Conservation (phyloP, 345 rosid genomes). For the Camelina laxa region DNA sequence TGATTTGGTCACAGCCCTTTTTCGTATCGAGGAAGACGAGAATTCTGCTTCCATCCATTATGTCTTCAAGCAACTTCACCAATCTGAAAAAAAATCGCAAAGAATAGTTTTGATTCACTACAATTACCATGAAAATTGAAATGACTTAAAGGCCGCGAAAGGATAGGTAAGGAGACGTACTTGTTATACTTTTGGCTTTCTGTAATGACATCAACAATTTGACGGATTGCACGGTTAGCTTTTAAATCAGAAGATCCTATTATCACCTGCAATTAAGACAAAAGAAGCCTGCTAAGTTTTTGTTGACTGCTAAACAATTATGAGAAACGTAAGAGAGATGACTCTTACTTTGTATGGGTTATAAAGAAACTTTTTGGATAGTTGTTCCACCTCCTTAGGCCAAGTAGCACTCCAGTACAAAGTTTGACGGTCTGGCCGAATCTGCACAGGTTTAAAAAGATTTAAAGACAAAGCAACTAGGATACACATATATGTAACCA, state of each 20-base stretch:
- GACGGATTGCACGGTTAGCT: slow-evolving; percentile 97
- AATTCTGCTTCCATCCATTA: slow-evolving; percentile 99
- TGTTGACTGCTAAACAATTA: slow-evolving; percentile 9
- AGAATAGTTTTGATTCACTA: slow-evolving; percentile 12
- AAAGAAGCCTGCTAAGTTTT: slow-evolving; percentile 22
- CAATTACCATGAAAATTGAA: background rate
- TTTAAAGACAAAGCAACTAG: background rate
- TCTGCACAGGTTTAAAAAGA: slow-evolving; percentile 53
- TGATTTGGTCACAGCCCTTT: slow-evolving; percentile 97
- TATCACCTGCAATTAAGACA: slow-evolving; percentile 58
- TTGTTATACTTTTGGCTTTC: slow-evolving; percentile 97
- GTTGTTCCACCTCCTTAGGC: slow-evolving; percentile 98
- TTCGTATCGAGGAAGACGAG: slow-evolving; percentile 96
- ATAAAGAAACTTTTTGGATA: slow-evolving; percentile 87
- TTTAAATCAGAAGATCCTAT: slow-evolving; percentile 93
- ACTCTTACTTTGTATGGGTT: slow-evolving; percentile 90
- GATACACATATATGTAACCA: background rate
- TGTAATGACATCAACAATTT: slow-evolving; percentile 84
- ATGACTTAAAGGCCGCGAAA: slow-evolving; percentile 1
- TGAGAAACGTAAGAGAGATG: slow-evolving; percentile 1
- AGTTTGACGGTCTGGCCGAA: slow-evolving; percentile 97
- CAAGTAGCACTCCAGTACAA: slow-evolving; percentile 99
- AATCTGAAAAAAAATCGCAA: slow-evolving; percentile 51
- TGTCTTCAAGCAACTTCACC: slow-evolving; percentile 96
- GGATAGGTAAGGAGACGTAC: slow-evolving; percentile 46